Conservation (phyloP, 2,329 filamentous ascomycete genomes). For the Neofusicoccum sp. region DNA sequence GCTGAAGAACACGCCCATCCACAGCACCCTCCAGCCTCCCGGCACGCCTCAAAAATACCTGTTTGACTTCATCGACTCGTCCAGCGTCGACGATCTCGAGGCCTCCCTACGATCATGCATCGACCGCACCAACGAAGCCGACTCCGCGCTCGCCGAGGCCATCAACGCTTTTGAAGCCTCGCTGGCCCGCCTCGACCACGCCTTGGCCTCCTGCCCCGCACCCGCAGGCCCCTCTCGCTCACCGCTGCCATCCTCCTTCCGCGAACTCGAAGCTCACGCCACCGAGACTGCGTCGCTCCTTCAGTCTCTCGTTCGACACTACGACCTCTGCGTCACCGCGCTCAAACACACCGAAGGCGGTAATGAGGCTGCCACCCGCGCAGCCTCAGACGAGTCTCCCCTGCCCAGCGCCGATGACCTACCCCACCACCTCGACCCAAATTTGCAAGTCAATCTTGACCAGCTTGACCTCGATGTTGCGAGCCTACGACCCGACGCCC, state of each 20-base stretch:
- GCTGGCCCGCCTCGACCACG: slow-evolving; percentile 56
- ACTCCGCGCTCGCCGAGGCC: slow-evolving; percentile 55
- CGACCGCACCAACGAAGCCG: slow-evolving; percentile 66
- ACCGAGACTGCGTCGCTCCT: slow-evolving; percentile 79
- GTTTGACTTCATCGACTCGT: slow-evolving; percentile 74
- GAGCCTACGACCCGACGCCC: slow-evolving; percentile 33
- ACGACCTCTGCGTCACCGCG: slow-evolving; percentile 88
- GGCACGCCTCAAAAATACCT: slow-evolving; percentile 56
- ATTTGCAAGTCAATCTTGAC: slow-evolving; percentile 18
- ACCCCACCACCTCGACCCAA: slow-evolving; percentile 15
- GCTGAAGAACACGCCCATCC: slow-evolving; percentile 63
- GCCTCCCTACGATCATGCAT: slow-evolving; percentile 69
- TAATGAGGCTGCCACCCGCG: slow-evolving; percentile 47
- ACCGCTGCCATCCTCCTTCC: slow-evolving; percentile 48
- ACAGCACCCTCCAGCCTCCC: slow-evolving; percentile 60
- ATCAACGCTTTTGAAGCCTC: slow-evolving; percentile 71
- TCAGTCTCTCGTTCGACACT: slow-evolving; percentile 78
- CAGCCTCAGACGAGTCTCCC: slow-evolving; percentile 36
- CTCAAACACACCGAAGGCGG: slow-evolving; percentile 79
- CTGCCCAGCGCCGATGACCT: slow-evolving; percentile 7
- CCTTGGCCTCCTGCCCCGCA: slow-evolving; percentile 34
- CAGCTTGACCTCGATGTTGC: slow-evolving; percentile 23
- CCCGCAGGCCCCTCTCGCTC: slow-evolving; percentile 32
- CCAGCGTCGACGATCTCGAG: slow-evolving; percentile 64
- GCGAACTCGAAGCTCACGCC: slow-evolving; percentile 67